These are phyloP conservation scores for Coriaria nepalensis DNA, from an alignment of 306 rosid species.

Conservation along the genomic window DNA sequence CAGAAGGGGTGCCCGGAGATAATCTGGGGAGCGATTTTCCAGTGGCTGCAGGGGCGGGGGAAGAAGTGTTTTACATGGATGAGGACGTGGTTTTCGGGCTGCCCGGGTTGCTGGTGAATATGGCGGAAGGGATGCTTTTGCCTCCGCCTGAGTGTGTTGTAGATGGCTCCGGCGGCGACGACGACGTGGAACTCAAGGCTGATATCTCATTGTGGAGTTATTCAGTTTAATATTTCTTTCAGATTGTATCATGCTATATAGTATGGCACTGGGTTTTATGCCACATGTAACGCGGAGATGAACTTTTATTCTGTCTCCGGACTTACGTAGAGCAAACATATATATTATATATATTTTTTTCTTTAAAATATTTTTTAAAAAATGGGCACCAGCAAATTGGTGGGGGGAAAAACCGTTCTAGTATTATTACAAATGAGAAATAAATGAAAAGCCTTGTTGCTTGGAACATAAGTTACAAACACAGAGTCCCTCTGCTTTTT, in stretches of 20 bases:
- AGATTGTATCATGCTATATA: no score
- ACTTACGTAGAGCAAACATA: no score
- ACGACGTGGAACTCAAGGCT: conserved; percentile 32
- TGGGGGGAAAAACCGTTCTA: no score
- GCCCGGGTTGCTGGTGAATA: conserved; percentile 41
- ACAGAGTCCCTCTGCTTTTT: no score
- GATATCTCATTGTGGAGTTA: conserved; percentile 68
- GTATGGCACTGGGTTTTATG: no score
- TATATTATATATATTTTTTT: no score
- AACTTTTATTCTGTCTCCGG: no score
- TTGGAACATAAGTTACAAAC: no score
- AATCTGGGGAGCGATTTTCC: not conserved
- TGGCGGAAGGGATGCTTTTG: conserved; percentile 54
- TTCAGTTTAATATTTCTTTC: conserved; percentile 12
- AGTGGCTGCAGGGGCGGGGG: not conserved
- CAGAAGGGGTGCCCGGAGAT: conserved; percentile 1
- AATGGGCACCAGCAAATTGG: no score
- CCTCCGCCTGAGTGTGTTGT: conserved; percentile 38
- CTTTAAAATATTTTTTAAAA: no score
- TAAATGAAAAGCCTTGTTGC: not conserved
- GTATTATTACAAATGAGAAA: no score
- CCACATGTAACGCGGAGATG: no score
- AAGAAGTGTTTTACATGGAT: conserved; percentile 24
- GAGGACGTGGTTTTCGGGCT: conserved; percentile 31
- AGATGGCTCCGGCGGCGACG: conserved; percentile 15